Base-by-base conservation (phyloP, 345 rosid genomes). In the Hibiscus trionum region DNA sequence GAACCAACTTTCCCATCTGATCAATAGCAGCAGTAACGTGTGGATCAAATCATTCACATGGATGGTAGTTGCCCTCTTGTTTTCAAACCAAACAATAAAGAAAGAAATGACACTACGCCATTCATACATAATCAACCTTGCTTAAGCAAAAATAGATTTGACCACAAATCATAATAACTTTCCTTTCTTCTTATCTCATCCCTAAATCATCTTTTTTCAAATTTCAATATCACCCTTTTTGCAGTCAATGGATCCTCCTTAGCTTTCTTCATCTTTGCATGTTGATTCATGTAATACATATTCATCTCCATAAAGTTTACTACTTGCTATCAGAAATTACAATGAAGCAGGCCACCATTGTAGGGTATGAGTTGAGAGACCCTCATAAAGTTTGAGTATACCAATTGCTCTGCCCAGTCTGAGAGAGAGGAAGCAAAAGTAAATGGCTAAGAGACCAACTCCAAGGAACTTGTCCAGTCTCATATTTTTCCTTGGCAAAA, bases 401-500 rank as follows among this genome's bases (percentile, higher is more conserved):
- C 88, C 88, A 70, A 81, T 7, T 44, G 76, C 77, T 29, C 74
- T 79, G 29, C 82, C 80, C 17, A 95, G 56, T 79, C 90, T 90
- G 39, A 86, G 31, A 59, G 77, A 83, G 70, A 92, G 76, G 56
- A 93, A 95, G 76, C 93, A 90, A 5, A 82, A 82, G 53, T 95
- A 95, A 3, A 92, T 87, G 42, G 88, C 85, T 58, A 92, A 69
- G 47, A 95, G 96, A 31, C 97, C 99, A 77, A 76, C 56, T 0
- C 97, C 99, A 39, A 95, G 80, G 15, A 76, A 72, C 77, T 75
- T 86, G 61, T 88, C 90, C 42, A 88, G 74, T 74, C 77, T 88
- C 99, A 92, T 90, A 7, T 78, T 75, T 61, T 83, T 88, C 80
- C 90, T 80, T 44, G 91, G 93, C 83, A 92, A 80, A 5, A 90